Evolutionary conservation across 2,329 filamentous ascomycete genomes (phyloP).

Genomic region (Graphium sp.): DNA sequence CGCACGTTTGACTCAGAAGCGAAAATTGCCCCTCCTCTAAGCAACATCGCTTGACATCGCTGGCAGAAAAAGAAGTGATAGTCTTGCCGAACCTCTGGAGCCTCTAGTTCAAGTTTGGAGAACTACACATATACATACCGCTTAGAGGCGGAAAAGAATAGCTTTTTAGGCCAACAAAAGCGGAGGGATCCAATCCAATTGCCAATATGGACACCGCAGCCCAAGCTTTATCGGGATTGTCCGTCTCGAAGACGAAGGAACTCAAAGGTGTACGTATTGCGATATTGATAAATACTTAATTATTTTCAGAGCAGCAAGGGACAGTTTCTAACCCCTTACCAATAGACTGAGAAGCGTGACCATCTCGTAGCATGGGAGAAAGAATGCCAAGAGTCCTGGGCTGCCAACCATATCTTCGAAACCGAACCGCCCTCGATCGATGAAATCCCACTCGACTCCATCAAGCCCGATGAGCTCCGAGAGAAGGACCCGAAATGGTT

Average conservation of each 20-base stretch:
- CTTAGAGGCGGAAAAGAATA: too few relatives aligned
- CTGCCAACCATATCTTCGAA: conserved; percentile 63
- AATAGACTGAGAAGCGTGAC: conserved; percentile 72
- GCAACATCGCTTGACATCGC: not conserved
- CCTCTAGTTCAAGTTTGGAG: too few relatives aligned
- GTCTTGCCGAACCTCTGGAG: too few relatives aligned
- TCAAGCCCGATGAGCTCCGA: conserved; percentile 58
- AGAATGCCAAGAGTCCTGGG: conserved; percentile 33
- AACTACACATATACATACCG: too few relatives aligned
- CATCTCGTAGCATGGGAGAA: conserved; percentile 47
- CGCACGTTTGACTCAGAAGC: too few relatives aligned
- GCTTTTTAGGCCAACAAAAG: too few relatives aligned
- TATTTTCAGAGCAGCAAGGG: too few relatives aligned
- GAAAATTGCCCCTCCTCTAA: conserved; percentile 3
- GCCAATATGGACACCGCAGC: conserved; percentile 5
- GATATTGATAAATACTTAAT: too few relatives aligned
- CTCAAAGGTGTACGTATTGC: conserved; percentile 32
- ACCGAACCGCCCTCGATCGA: conserved; percentile 63
- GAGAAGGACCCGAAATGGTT: conserved; percentile 83
- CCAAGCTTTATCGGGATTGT: conserved; percentile 24
- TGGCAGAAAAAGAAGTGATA: too few relatives aligned
- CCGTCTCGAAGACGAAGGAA: conserved; percentile 42
- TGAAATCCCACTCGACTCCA: conserved; percentile 61
- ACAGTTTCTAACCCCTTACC: conserved; percentile 6
- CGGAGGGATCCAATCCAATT: too few relatives aligned